phyloP scores from a whole-genome alignment of 2,329 filamentous ascomycete species.

The Aspergillus sp. region DNA sequence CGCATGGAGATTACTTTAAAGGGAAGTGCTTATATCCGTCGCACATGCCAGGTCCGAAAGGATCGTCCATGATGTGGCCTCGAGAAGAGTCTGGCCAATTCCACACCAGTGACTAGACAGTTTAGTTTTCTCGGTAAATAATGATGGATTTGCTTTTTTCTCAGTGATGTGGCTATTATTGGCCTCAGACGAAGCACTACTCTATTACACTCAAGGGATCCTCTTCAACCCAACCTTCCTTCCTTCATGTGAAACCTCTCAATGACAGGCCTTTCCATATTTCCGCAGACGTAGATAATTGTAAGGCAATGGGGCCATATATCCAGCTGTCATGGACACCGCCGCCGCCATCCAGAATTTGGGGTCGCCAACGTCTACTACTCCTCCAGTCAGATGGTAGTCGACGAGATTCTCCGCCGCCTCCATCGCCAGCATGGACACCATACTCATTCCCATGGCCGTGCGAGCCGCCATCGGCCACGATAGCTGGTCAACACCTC shows the following conservation, averaged over 20 bases:
- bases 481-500: conserved; percentile 48
- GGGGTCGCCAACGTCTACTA: conserved; percentile 47
- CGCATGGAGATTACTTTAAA: neutral
- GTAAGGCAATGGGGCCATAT: conserved; percentile 51
- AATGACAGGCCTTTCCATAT: conserved; percentile 43
- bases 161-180: no score
- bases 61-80: no score
- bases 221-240: no score
- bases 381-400: conserved; percentile 54
- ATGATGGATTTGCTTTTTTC: no score
- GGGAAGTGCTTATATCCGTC: neutral
- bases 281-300: conserved; percentile 51
- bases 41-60: no score
- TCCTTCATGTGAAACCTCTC: neutral
- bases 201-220: no score
- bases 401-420: conserved; percentile 55
- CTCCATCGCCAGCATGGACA: conserved; percentile 61
- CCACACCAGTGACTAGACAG: no score
- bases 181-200: neutral
- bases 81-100: no score
- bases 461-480: conserved; percentile 50
- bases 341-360: conserved; percentile 53
- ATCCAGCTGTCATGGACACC: conserved; percentile 28
- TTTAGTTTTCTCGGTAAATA: no score
- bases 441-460: conserved; percentile 57